A percentile compares a stretch with the other conserved stretches of the same genome.
phyloP scores from a whole-genome alignment of 1,139 yeast genomes.

The Debaryomyces robertsiae region DNA sequence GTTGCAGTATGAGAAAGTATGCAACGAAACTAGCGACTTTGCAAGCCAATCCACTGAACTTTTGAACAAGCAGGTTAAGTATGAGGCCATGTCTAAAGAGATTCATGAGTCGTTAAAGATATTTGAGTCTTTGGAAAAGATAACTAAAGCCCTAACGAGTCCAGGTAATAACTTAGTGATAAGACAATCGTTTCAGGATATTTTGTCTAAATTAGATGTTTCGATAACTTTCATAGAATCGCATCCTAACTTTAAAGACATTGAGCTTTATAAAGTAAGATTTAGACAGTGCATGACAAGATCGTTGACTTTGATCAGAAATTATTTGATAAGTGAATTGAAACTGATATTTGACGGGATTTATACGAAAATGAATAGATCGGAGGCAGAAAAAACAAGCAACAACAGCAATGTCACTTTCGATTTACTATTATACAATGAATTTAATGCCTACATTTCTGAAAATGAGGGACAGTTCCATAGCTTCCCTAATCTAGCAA shows the following conservation, averaged over 20 bases:
- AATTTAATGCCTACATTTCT: constrained; percentile 41
- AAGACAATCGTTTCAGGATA: constrained; percentile 53
- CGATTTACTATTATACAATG: constrained; percentile 53
- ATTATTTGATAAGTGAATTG: constrained; percentile 60
- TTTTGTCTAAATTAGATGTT: constrained; percentile 63
- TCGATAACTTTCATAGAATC: constrained; percentile 36
- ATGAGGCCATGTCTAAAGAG: constrained; percentile 47
- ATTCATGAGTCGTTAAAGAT: constrained; percentile 56
- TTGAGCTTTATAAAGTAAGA: constrained; percentile 68
- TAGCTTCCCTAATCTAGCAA: constrained; percentile 45
- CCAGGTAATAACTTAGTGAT: constrained; percentile 70
- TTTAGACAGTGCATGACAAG: constrained; percentile 86
- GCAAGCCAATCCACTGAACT: constrained; percentile 59
- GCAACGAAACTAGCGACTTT: constrained; percentile 63
- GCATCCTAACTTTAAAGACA: constrained; percentile 62
- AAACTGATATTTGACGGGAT: constrained; percentile 22
- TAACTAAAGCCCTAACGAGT: constrained; percentile 67
- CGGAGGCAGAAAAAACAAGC: constrained; percentile 34
- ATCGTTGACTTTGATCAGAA: constrained; percentile 73
- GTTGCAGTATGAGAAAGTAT: constrained; percentile 55
- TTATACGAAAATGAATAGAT: constrained; percentile 36
- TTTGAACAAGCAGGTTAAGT: constrained; percentile 51
- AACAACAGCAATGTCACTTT: constrained; percentile 19
- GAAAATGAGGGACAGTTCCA: constrained; percentile 23
- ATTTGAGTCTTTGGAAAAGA: constrained; percentile 71